phyloP scores from a whole-genome alignment of 1,139 yeast species.

The Debaryomyces sp. region DNA sequence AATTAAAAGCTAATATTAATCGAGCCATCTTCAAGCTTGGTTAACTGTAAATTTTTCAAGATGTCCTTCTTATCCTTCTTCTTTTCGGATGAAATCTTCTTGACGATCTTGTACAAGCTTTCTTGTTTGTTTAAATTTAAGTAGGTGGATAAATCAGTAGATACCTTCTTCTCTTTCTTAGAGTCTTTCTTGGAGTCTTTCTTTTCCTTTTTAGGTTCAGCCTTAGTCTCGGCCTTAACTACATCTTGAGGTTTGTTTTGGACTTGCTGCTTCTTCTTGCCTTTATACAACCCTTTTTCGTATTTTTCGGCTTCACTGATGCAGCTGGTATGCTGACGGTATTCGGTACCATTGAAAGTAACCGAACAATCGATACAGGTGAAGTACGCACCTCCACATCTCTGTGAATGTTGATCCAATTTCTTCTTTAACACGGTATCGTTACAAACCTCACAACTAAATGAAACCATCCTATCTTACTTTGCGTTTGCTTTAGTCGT shows the following conservation, averaged over 20 bases:
- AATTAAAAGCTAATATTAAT: conserved; percentile 5
- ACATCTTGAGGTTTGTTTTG: conserved; percentile 15
- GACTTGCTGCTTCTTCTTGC: conserved; percentile 27
- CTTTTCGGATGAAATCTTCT: conserved; percentile 45
- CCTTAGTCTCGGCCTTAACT: conserved; percentile 15
- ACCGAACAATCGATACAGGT: conserved; percentile 93
- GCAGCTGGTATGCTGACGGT: conserved; percentile 81
- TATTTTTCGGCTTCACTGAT: conserved; percentile 95
- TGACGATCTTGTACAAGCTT: conserved; percentile 48
- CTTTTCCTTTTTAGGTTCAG: conserved; percentile 10
- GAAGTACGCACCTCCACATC: conserved; percentile 85
- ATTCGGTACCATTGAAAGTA: conserved; percentile 75
- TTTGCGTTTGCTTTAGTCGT: neutral
- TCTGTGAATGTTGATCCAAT: conserved; percentile 76
- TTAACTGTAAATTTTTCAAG: conserved; percentile 43
- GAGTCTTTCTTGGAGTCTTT: conserved; percentile 14
- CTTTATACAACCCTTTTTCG: conserved; percentile 80
- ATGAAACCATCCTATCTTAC: conserved; percentile 51
- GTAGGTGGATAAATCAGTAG: conserved; percentile 18
- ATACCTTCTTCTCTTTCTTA: conserved; percentile 12
- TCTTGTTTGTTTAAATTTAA: conserved; percentile 26
- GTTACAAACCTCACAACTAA: conserved; percentile 73
- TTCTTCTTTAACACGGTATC: conserved; percentile 90
- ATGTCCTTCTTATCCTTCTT: conserved; percentile 46
- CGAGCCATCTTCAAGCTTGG: conserved; percentile 35